Percentiles rank a stretch among this genome's conserved stretches.
phyloP scores from a whole-genome alignment of 805 yeast species.

The Myxozyma mucilagina region DNA sequence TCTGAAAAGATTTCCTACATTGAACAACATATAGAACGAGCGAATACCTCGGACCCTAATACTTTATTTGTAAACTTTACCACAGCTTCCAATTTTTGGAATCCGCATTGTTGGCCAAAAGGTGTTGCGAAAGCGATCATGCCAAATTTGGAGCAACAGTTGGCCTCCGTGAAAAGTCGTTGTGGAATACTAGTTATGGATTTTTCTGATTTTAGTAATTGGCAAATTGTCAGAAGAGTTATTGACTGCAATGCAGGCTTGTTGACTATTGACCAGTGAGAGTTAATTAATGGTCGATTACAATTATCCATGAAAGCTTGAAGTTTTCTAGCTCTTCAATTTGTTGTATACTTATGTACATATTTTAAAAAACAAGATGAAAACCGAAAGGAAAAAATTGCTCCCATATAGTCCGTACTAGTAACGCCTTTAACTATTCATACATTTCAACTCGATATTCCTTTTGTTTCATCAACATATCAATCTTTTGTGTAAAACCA shows the following conservation, averaged over 20 bases:
- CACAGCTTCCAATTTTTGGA: conserved; percentile 70
- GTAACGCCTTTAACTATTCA: neutral
- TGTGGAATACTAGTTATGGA: conserved; percentile 69
- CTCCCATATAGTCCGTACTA: neutral
- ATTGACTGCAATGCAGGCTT: conserved; percentile 42
- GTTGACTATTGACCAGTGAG: neutral
- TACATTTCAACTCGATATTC: neutral
- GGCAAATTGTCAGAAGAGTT: conserved; percentile 55
- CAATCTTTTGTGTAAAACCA: neutral
- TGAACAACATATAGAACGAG: conserved; percentile 55
- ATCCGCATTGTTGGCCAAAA: conserved; percentile 73
- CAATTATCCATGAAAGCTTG: neutral
- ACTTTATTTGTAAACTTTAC: conserved; percentile 72
- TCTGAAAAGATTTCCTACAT: conserved; percentile 58
- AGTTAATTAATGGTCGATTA: no score
- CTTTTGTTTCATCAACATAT: neutral
- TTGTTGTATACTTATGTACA: neutral
- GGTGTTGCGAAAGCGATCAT: conserved; percentile 57
- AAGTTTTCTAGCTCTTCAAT: neutral
- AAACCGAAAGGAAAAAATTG: neutral
- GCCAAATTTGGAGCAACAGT: conserved; percentile 24
- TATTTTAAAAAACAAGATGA: neutral
- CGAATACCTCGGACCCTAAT: conserved; percentile 47
- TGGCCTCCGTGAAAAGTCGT: conserved; percentile 36
- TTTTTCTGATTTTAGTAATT: conserved; percentile 60